Conservation (phyloP, 2,329 filamentous ascomycete genomes). For the Aureobasidium lini region DNA sequence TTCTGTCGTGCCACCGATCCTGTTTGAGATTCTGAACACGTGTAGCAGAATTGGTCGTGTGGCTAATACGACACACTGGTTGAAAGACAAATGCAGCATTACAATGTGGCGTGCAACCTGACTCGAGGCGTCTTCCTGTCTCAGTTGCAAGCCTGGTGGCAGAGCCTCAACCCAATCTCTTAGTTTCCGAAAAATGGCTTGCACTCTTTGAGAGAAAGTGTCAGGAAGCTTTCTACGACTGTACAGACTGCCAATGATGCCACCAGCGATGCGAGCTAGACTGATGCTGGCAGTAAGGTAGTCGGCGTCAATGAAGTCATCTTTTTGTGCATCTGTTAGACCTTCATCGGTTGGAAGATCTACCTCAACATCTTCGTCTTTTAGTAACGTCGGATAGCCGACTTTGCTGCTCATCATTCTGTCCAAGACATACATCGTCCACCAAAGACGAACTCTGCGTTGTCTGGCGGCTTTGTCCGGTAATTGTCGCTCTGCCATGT, state of each 20-base stretch:
- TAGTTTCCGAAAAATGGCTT: constrained; percentile 29
- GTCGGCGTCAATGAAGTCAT: constrained; percentile 30
- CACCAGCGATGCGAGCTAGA: constrained; percentile 29
- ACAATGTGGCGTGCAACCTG: constrained; percentile 22
- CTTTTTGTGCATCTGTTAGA: constrained; percentile 20
- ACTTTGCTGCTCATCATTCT: constrained; percentile 29
- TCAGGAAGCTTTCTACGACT: constrained; percentile 21
- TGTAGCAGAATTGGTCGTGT: constrained; percentile 30
- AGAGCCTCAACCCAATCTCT: constrained; percentile 32
- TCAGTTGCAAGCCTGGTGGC: constrained; percentile 27
- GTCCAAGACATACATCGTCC: constrained; percentile 29
- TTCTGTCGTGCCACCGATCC: constrained; percentile 13
- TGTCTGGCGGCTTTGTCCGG: constrained; percentile 29
- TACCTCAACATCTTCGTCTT: constrained; percentile 33
- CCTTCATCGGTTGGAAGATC: constrained; percentile 34
- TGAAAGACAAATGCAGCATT: constrained; percentile 31
- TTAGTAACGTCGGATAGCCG: constrained; percentile 27
- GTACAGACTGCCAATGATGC: constrained; percentile 22
- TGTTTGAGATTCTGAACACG: constrained; percentile 22
- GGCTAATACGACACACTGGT: constrained; percentile 27
- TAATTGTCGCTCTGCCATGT: constrained; percentile 34
- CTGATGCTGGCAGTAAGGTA: constrained; percentile 34
- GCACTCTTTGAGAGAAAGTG: constrained; percentile 31
- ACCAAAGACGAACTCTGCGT: constrained; percentile 29
- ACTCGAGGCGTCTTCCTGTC: constrained; percentile 21